Evolutionary conservation across 1,139 yeast genomes (phyloP), one percentile per base, ranked within the genome.

Genomic region (Blastobotrys malaysiensis): DNA sequence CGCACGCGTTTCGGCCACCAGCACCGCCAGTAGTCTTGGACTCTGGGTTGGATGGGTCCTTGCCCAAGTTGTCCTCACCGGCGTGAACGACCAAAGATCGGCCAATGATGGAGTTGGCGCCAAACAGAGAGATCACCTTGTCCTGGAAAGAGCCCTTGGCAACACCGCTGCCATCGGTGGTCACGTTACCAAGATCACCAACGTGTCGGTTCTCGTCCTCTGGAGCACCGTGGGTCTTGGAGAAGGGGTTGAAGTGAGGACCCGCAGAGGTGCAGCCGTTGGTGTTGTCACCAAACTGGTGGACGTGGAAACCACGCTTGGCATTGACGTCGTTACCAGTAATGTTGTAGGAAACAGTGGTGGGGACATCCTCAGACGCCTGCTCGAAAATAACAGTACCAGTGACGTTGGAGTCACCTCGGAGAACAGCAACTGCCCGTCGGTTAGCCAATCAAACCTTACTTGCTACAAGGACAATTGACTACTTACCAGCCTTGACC

Each of bases 231-330:
- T 93, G 99, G 64, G 83, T 81, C 79, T 86, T 85, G 64, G 81
- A 78, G 73, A 86, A 87, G 63, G 98, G 98, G 82, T 93, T 93
- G 84, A 89, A 91, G 77, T 93, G 99, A 58, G 97, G 97, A 68
- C 99, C 99, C 55, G 99, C 98, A 62, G 97, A 89, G 59, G 97
- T 90, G 78, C 98, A 91, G 61, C 99, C 98, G 73, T 93, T 91
- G 77, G 98, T 90, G 82, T 90, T 89, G 80, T 93, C 99, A 78
- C 99, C 99, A 69, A 91, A 93, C 70, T 88, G 87, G 77, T 93
- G 99, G 71, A 93, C 78, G 80, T 93, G 99, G 96, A 93, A 91
- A 51, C 98, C 99, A 75, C 97, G 86, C 73, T 80, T 76, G 50
- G 97, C 90, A 66, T 88, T 86, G 59, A 97, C 78, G 63, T 83